phyloP scores from a whole-genome alignment of 2,329 filamentous ascomycete species.

The Cephalotrichum gorgonifer region DNA sequence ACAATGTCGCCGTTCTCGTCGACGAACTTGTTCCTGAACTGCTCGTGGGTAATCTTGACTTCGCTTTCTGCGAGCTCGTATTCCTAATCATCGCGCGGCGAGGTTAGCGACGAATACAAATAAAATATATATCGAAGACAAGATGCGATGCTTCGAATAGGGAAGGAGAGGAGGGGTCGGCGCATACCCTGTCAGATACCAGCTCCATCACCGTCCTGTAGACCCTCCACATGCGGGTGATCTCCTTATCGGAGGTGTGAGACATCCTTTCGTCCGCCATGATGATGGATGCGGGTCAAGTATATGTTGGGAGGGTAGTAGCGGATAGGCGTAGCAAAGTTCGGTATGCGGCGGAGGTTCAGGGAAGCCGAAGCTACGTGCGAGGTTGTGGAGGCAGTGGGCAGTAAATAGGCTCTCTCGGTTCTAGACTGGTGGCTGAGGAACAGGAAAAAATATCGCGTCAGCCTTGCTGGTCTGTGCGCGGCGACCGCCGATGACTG shows the following conservation, averaged over 20 bases:
- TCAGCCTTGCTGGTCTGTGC: slow-evolving; percentile 5
- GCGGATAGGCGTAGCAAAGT: no score
- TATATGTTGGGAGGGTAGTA: neutral
- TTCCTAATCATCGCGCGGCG: slow-evolving; percentile 47
- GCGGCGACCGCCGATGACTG: neutral
- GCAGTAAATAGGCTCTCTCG: slow-evolving; percentile 9
- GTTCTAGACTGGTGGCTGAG: neutral
- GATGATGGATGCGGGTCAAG: neutral
- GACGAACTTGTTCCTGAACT: slow-evolving; percentile 65
- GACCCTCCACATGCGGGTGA: slow-evolving; percentile 77
- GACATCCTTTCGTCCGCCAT: slow-evolving; percentile 34
- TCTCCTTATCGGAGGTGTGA: slow-evolving; percentile 32
- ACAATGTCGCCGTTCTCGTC: slow-evolving; percentile 64
- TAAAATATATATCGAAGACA: no score
- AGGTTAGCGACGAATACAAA: neutral
- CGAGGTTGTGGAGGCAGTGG: slow-evolving; percentile 2
- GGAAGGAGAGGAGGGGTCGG: neutral
- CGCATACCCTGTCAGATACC: slow-evolving; percentile 80
- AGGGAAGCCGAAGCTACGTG: neutral
- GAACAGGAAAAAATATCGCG: neutral
- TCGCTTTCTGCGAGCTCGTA: slow-evolving; percentile 89
- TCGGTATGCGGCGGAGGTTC: neutral
- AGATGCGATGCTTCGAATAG: neutral
- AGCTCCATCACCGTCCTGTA: slow-evolving; percentile 93
- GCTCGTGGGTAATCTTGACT: slow-evolving; percentile 73